A percentile compares a stretch with the other conserved stretches of the same genome.
Conservation (phyloP, 75 land plant genomes). For the Pinus albicaulis region DNA sequence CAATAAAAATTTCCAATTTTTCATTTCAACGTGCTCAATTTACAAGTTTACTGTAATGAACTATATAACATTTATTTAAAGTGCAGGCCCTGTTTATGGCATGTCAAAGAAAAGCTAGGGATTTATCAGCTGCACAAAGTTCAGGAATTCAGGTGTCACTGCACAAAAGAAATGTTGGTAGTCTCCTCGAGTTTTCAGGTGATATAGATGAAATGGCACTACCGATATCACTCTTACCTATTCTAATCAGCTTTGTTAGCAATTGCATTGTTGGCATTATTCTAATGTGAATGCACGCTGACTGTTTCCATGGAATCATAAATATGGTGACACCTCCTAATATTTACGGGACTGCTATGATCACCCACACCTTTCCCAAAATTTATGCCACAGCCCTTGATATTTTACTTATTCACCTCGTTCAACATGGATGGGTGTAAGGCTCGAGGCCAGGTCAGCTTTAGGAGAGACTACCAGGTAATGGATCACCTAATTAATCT, state of each 20-base stretch:
- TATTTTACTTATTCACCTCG: too few species aligned
- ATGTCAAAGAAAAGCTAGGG: slow-evolving; percentile 57
- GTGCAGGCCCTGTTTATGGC: slow-evolving; percentile 84
- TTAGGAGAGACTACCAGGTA: too few species aligned
- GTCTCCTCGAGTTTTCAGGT: slow-evolving; percentile 69
- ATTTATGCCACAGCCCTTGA: too few species aligned
- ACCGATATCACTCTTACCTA: not conserved
- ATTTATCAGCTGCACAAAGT: slow-evolving; percentile 20
- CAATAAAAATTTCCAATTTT: not conserved
- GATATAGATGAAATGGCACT: slow-evolving; percentile 1
- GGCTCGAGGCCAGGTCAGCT: too few species aligned
- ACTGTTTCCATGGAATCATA: too few species aligned
- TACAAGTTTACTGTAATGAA: not conserved
- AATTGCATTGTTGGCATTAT: too few species aligned
- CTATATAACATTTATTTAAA: not conserved
- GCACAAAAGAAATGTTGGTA: slow-evolving; percentile 40
- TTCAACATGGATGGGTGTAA: too few species aligned
- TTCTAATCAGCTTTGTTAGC: not conserved
- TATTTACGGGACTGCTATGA: too few species aligned
- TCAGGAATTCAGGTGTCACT: slow-evolving; percentile 43
- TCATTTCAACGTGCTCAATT: not conserved
- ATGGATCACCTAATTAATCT: too few species aligned
- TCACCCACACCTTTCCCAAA: too few species aligned
- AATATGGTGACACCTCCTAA: too few species aligned
- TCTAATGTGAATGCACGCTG: too few species aligned